Percentiles rank a stretch among this genome's conserved stretches.
These are phyloP conservation scores for Camelina sativa DNA, from an alignment of 345 rosid genomes.

Conservation along the genomic window DNA sequence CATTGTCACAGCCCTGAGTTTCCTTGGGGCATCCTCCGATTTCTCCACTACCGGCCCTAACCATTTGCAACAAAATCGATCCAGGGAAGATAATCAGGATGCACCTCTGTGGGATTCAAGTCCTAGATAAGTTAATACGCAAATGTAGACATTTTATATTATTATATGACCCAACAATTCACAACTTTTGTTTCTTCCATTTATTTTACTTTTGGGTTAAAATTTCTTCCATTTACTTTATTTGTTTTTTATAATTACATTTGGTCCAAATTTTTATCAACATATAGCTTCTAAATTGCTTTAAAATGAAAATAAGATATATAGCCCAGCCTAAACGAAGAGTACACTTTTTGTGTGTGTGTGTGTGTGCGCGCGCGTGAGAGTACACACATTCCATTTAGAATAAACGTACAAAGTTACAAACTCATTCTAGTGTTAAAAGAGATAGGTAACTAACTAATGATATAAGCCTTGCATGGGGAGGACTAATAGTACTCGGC, in stretches of 20 bases:
- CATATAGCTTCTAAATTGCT: background rate
- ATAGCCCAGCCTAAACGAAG: background rate
- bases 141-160: slow-evolving; percentile 10
- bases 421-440: too few species aligned
- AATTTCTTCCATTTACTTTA: background rate
- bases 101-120: slow-evolving; percentile 19
- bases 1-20: slow-evolving; percentile 70
- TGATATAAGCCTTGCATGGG: too few species aligned
- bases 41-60: background rate
- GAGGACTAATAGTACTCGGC: too few species aligned
- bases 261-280: background rate
- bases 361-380: too few species aligned
- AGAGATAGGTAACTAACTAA: too few species aligned
- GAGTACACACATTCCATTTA: too few species aligned
- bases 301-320: background rate
- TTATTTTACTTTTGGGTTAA: background rate
- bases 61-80: slow-evolving; percentile 15
- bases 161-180: background rate
- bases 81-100: background rate
- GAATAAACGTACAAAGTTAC: too few species aligned
- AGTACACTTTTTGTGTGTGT: too few species aligned
- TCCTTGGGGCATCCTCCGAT: slow-evolving; percentile 45
- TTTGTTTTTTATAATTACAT: background rate
- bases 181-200: background rate
- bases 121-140: slow-evolving; percentile 17